These are phyloP conservation scores for Papilionanthe hybrid DNA, from an alignment of 116 monocot species.

Conservation along the genomic window DNA sequence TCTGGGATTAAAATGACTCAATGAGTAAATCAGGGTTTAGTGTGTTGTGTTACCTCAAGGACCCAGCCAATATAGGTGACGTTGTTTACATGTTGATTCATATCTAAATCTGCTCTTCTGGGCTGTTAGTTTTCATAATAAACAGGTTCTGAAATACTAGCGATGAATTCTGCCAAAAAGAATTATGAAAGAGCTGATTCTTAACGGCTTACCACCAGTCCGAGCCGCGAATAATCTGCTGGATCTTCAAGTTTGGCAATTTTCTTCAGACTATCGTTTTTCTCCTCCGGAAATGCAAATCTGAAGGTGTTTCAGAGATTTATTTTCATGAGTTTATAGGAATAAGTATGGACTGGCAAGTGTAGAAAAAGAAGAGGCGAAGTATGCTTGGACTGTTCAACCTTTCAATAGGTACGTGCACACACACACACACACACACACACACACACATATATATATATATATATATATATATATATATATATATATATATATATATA, in stretches of 20 bases:
- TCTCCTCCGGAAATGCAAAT: constrained; percentile 86
- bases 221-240: constrained; percentile 54
- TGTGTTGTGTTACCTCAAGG: constrained; percentile 65
- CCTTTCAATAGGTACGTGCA: no score
- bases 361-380: no score
- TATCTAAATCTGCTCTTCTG: constrained; percentile 97
- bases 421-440: no score
- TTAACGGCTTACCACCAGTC: constrained; percentile 63
- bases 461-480: no score
- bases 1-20: no score
- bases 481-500: no score
- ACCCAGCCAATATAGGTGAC: constrained; percentile 99
- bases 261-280: constrained; percentile 82
- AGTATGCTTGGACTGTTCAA: no score
- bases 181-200: background rate
- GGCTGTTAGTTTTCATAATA: constrained; percentile 44
- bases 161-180: background rate
- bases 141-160: background rate
- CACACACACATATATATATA: no score
- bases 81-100: constrained; percentile 99
- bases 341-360: no score
- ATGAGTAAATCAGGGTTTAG: background rate
- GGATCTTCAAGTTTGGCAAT: constrained; percentile 86
- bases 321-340: background rate
- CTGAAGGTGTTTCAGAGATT: constrained; percentile 22